Evolutionary conservation across 2,329 filamentous ascomycete species (phyloP).

Genomic region (Didymella keratinophila): DNA sequence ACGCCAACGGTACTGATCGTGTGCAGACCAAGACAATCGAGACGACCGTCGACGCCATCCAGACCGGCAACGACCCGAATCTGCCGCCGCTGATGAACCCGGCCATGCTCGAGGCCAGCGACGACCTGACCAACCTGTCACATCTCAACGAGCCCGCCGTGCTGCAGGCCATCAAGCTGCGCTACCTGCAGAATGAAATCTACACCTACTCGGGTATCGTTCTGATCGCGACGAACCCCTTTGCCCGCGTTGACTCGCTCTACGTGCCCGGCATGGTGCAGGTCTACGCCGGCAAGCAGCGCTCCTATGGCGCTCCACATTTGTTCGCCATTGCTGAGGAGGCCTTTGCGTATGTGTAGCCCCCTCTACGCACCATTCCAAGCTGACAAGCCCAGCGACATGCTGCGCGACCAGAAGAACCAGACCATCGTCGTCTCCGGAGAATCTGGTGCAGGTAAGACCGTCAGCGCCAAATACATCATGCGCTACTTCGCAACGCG

Average conservation of each 20-base stretch:
- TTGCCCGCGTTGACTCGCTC: constrained; percentile 94
- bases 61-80: constrained; percentile 76
- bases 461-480: constrained; percentile 99
- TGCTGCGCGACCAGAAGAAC: constrained; percentile 94
- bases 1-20: constrained; percentile 26
- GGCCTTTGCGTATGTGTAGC: constrained; percentile 81
- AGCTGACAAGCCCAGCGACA: constrained; percentile 70
- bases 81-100: constrained; percentile 98
- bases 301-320: constrained; percentile 96
- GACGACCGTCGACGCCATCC: constrained; percentile 77
- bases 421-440: constrained; percentile 99
- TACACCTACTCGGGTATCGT: constrained; percentile 99
- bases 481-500: constrained; percentile 99
- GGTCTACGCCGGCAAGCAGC: constrained; percentile 95
- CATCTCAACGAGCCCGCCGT: constrained; percentile 99
- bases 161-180: constrained; percentile 93
- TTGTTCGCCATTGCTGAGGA: constrained; percentile 99
- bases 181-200: constrained; percentile 98
- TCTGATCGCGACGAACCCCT: constrained; percentile 97
- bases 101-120: constrained; percentile 96
- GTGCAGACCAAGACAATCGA: constrained; percentile 78
- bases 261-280: constrained; percentile 99
- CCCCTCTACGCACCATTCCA: not conserved
- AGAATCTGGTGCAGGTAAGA: constrained; percentile 98
- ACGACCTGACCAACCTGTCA: constrained; percentile 95